Evolutionary conservation across 2,329 filamentous ascomycete genomes (phyloP).

Genomic region (Fusarium sp.): DNA sequence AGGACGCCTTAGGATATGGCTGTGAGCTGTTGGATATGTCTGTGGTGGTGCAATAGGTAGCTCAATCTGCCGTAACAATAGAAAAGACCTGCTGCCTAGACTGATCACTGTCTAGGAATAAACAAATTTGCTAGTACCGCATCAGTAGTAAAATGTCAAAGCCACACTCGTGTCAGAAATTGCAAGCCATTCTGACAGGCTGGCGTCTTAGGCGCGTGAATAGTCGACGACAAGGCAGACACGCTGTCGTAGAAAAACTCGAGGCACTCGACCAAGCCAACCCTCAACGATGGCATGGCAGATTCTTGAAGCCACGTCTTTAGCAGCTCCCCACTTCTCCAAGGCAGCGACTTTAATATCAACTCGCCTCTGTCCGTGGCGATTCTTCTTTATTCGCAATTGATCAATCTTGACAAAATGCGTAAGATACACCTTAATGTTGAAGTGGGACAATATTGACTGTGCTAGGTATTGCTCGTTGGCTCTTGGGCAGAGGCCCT

Average conservation of each 20-base stretch:
- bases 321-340: conserved; percentile 28
- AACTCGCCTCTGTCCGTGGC: background rate
- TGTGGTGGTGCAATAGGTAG: background rate
- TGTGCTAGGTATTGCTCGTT: conserved; percentile 31
- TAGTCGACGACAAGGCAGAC: conserved; percentile 18
- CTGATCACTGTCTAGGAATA: background rate
- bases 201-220: conserved; percentile 3
- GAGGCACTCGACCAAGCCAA: too few species aligned
- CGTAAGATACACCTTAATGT: conserved; percentile 6
- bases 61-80: background rate
- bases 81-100: background rate
- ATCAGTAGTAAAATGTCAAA: background rate
- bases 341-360: conserved; percentile 38
- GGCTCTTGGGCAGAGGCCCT: conserved; percentile 31
- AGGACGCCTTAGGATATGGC: background rate
- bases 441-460: background rate
- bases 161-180: background rate
- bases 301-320: conserved; percentile 35
- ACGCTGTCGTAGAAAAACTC: too few species aligned
- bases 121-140: background rate
- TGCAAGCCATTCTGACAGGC: conserved; percentile 1
- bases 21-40: background rate
- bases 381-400: background rate
- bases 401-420: conserved; percentile 14
- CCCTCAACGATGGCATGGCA: conserved; percentile 22